Percentiles rank a stretch among this genome's conserved stretches.
Conservation (phyloP, 164 flowering plant species). For the Piper betle region DNA sequence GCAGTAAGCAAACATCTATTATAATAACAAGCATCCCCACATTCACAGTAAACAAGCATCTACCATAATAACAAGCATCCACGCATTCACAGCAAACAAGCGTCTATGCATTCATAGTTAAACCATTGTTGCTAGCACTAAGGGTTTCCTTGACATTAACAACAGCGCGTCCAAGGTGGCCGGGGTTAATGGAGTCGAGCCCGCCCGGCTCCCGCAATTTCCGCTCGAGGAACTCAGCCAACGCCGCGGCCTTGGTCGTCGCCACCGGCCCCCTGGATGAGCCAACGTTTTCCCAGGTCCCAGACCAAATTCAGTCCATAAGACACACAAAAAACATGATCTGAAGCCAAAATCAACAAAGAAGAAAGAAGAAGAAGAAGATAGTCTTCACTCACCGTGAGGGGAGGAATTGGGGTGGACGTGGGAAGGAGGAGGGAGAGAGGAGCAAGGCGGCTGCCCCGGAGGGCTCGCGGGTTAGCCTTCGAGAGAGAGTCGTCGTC, state of each 20-base stretch:
- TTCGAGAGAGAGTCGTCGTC: constrained; percentile 1
- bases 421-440: not conserved
- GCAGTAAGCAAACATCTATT: too few relatives aligned
- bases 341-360: too few relatives aligned
- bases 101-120: not conserved
- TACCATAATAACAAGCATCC: not conserved
- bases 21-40: not conserved
- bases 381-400: too few relatives aligned
- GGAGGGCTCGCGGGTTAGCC: not conserved
- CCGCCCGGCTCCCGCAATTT: constrained; percentile 79
- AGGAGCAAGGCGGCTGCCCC: constrained; percentile 3
- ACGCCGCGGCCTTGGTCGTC: constrained; percentile 91
- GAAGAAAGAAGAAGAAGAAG: too few relatives aligned
- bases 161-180: constrained; percentile 60
- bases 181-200: constrained; percentile 53
- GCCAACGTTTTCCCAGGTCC: constrained; percentile 36
- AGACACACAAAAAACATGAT: too few relatives aligned
- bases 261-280: constrained; percentile 85
- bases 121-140: constrained; percentile 18
- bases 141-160: constrained; percentile 68
- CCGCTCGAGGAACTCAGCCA: constrained; percentile 79
- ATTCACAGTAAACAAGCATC: not conserved
- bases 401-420: not conserved
- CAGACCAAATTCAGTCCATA: too few relatives aligned
- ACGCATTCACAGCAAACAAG: too few relatives aligned